Base-by-base conservation (phyloP, 1,284 basidiomycete species). In the Butyriboletus appendiculatus region DNA sequence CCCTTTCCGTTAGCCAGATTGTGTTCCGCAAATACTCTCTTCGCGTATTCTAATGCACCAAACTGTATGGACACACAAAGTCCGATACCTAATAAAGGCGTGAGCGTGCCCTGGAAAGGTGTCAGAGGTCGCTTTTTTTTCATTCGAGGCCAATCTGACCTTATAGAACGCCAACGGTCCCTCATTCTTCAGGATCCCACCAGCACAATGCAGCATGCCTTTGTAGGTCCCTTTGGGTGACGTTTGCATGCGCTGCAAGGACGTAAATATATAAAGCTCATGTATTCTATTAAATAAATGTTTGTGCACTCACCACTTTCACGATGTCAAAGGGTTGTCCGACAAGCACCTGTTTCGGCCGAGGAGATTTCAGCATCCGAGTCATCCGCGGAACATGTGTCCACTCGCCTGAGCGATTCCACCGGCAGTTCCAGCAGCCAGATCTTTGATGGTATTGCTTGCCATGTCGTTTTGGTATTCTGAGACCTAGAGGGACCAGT, bases 41-140 rank as follows among this genome's bases (percentile, higher is more conserved):
- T 99, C 41, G 88, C 80, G 60, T 85, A 90, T 73, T 97, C 95
- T 53, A 98, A 81, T 24, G 88, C 94, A 50, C 88, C 96, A 68
- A 99, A 99, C 70, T 99, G 96, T 67, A 99, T 96, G 11, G 94
- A 96, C 3, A 98, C 96, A 69, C 96, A 96, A 39, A 90, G 80
- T 61, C 96, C 96, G 57, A 98, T 97, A 38, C 96, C 96, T 24
- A 98, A 77, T 18, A 99, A 77, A 10, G 96, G 96, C 7, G 94
- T 93, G 38, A 96, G 75, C 0, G 96, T 98, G 44, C 96, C 96
- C 93, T 95, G 58, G 20, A 41, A 46, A 32, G 41, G n/a, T 30
- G 37, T 57, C 48, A 59, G 52, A 34, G 14, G 2, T 26, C 7
- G 26, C 0, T 7, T 37, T 16, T 20, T 34, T 22, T 42, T 33